Conservation (phyloP, 2,329 filamentous ascomycete genomes). For the Gliomastix tumulicola region DNA sequence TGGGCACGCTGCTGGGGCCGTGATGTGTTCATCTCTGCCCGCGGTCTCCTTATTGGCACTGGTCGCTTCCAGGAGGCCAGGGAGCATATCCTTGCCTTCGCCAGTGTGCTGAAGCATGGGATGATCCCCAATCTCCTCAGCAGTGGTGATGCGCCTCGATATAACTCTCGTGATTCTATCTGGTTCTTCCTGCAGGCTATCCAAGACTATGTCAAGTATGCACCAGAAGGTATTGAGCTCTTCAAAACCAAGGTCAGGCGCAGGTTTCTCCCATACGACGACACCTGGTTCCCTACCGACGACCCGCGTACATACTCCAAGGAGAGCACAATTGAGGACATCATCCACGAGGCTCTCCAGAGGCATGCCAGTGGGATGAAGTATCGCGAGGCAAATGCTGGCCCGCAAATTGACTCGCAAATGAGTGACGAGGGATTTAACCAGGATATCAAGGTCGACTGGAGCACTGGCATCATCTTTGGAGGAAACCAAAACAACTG, state of each 20-base stretch:
- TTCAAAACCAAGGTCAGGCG: slow-evolving; percentile 72
- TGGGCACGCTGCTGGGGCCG: slow-evolving; percentile 98
- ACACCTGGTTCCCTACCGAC: slow-evolving; percentile 82
- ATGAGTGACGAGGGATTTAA: slow-evolving; percentile 93
- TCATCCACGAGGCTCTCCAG: slow-evolving; percentile 90
- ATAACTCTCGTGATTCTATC: slow-evolving; percentile 92
- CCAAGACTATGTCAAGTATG: slow-evolving; percentile 83
- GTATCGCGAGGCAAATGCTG: slow-evolving; percentile 92
- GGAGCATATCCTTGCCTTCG: slow-evolving; percentile 92
- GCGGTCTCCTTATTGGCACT: slow-evolving; percentile 86
- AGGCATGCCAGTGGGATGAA: slow-evolving; percentile 85
- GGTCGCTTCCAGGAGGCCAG: slow-evolving; percentile 82
- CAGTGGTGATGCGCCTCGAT: slow-evolving; percentile 77
- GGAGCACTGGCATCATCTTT: slow-evolving; percentile 82
- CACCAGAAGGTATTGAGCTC: slow-evolving; percentile 66
- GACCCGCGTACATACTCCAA: slow-evolving; percentile 81
- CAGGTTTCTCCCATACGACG: slow-evolving; percentile 90
- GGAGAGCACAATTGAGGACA: slow-evolving; percentile 75
- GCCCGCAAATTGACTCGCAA: slow-evolving; percentile 78
- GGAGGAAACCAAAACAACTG: slow-evolving; percentile 94
- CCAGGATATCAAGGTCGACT: slow-evolving; percentile 85
- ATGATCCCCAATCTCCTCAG: slow-evolving; percentile 95
- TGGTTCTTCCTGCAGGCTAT: slow-evolving; percentile 98
- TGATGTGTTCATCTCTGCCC: slow-evolving; percentile 92
- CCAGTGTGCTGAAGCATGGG: slow-evolving; percentile 92